These are phyloP conservation scores for Coccinonectria pachysandricola DNA, from an alignment of 2,329 filamentous ascomycete genomes.

Conservation along the genomic window DNA sequence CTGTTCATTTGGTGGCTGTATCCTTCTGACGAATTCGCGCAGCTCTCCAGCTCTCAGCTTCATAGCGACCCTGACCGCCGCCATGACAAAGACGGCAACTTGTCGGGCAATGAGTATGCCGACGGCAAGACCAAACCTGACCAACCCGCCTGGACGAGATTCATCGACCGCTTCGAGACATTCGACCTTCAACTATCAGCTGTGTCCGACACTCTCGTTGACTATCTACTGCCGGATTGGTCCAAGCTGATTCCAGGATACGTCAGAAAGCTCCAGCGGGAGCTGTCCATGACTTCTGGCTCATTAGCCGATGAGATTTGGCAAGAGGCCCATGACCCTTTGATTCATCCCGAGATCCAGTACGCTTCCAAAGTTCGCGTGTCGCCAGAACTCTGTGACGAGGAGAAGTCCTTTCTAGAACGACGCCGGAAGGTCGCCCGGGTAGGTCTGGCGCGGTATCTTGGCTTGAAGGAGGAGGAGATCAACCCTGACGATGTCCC, in stretches of 20 bases:
- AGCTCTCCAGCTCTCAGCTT: constrained; percentile 18
- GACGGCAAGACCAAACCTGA: constrained; percentile 14
- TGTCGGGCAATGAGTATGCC: too few relatives aligned
- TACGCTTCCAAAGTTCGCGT: constrained; percentile 76
- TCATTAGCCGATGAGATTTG: constrained; percentile 90
- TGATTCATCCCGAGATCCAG: constrained; percentile 76
- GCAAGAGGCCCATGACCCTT: constrained; percentile 77
- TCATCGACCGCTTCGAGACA: constrained; percentile 36
- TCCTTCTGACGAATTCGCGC: constrained; percentile 32
- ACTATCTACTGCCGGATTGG: constrained; percentile 74
- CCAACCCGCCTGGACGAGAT: constrained; percentile 37
- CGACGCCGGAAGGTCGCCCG: constrained; percentile 59
- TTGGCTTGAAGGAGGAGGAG: constrained; percentile 65
- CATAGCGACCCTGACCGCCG: constrained; percentile 11
- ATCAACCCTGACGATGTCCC: constrained; percentile 92
- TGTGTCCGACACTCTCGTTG: constrained; percentile 51
- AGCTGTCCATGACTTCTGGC: constrained; percentile 78
- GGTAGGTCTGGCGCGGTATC: constrained; percentile 69
- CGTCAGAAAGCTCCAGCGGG: constrained; percentile 72
- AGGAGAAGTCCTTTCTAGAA: constrained; percentile 66
- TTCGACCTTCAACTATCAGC: constrained; percentile 48
- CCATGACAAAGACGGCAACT: too few relatives aligned
- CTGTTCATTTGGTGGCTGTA: constrained; percentile 34
- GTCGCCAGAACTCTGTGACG: constrained; percentile 67
- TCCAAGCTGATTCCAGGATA: constrained; percentile 64